Evolutionary conservation across 768 basidiomycete genomes (phyloP), one percentile per base, ranked within the genome.

Genomic region (Mycena haematopus): DNA sequence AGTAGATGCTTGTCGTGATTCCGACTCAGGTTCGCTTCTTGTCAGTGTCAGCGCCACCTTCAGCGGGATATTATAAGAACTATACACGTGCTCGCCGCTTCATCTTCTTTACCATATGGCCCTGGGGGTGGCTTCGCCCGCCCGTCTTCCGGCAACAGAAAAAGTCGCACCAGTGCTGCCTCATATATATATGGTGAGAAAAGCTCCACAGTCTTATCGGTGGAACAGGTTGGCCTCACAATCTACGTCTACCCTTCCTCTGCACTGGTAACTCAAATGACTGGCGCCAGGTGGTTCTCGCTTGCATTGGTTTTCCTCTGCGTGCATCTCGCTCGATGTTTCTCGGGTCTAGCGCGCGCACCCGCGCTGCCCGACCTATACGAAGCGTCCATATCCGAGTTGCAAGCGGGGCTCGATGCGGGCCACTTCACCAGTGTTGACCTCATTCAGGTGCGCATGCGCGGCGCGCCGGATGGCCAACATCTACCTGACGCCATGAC

Each of bases 381-480:
- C 63, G 86, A 89, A 68, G 85, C 85, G 0, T 81, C 85, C 0
- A 78, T 89, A 14, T 67, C 74, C 0, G 84, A 89, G 63, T 74
- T 89, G 2, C 85, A 86, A 67, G 71, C 73, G 6, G 85, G 87
- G 3, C 70, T 89, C 10, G 75, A 82, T 56, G 76, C 73, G 3
- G 80, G 82, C 3, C 72, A 72, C 14, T 89, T 89, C 64, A 81
- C 80, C 0, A 87, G 86, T 56, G 82, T 84, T 1, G 86, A 89
- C 66, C 79, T 89, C 8, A 83, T 89, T 22, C 85, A 87, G 76
- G 88, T 85, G 56, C 35, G 72, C 25, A 31, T 31, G 19, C n/a
- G n/a, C 21, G 4, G n/a, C 31, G 13, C 3, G 6, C 22, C 6
- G 13, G 14, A 1, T 24, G 22, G 50, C 17, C 29, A 21, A 8